Percentiles rank a stretch among this genome's conserved stretches.
Evolutionary conservation across 352 stramenopile species (phyloP).

Genomic region (Elongisporangium undulatum): DNA sequence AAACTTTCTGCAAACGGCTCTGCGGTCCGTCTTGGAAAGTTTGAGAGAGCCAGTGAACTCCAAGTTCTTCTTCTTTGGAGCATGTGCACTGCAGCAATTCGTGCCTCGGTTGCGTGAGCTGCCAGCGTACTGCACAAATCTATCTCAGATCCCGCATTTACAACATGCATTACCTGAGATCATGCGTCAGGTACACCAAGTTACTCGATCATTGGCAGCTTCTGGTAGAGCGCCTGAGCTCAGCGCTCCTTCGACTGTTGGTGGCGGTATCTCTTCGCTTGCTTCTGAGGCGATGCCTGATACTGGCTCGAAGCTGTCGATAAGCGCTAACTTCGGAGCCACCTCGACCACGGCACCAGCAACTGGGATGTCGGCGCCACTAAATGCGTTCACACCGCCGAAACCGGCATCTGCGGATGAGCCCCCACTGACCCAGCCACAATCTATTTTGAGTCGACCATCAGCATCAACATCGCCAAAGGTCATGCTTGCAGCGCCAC

Average conservation of each 20-base stretch:
- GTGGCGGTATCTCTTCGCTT: slow-evolving; percentile 15
- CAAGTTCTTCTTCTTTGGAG: slow-evolving; percentile 99
- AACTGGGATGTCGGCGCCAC: not conserved
- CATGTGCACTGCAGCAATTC: slow-evolving; percentile 98
- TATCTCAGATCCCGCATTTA: slow-evolving; percentile 97
- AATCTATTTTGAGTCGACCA: slow-evolving; percentile 39
- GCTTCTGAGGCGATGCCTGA: slow-evolving; percentile 2
- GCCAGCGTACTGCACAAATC: slow-evolving; percentile 97
- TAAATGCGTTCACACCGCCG: slow-evolving; percentile 10
- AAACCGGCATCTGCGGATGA: slow-evolving; percentile 13
- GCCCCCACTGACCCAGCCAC: slow-evolving; percentile 10
- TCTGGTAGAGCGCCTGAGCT: slow-evolving; percentile 25
- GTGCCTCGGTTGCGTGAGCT: slow-evolving; percentile 95
- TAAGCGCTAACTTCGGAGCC: slow-evolving; percentile 1
- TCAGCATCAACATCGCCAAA: slow-evolving; percentile 34
- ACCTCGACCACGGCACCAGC: not conserved
- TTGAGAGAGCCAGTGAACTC: slow-evolving; percentile 94
- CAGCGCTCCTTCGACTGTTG: slow-evolving; percentile 13
- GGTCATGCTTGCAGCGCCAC: slow-evolving; percentile 28
- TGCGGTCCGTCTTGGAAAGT: slow-evolving; percentile 97
- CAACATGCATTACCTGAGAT: slow-evolving; percentile 92
- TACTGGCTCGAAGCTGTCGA: not conserved
- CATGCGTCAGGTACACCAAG: slow-evolving; percentile 85
- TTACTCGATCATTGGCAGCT: slow-evolving; percentile 55
- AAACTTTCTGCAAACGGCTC: slow-evolving; percentile 97